phyloP scores from a whole-genome alignment of 768 basidiomycete genomes.

The Roridomyces roridus region DNA sequence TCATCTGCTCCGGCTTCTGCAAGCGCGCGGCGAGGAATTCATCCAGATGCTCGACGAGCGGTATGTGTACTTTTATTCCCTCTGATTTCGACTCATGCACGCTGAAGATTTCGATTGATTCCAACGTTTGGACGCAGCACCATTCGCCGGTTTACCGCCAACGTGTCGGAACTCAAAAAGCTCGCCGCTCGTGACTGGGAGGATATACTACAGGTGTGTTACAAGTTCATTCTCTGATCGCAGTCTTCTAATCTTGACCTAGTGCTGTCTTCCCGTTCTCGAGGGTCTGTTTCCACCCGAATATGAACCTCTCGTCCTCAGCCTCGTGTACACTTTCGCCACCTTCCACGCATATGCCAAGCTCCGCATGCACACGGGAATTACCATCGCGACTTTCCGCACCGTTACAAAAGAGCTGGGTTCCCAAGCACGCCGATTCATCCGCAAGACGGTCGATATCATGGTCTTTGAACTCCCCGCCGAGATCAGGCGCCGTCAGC shows the following conservation, averaged over 20 bases:
- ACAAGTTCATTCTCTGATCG: no score
- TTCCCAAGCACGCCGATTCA: constrained; percentile 15
- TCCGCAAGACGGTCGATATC: background rate
- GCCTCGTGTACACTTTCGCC: constrained; percentile 18
- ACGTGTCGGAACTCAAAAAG: constrained; percentile 42
- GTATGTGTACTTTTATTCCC: no score
- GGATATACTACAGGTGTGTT: constrained; percentile 46
- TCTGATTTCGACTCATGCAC: no score
- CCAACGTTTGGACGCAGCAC: constrained; percentile 35
- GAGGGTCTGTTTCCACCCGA: constrained; percentile 36
- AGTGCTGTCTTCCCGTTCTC: constrained; percentile 42
- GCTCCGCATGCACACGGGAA: constrained; percentile 27
- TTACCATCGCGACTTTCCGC: constrained; percentile 11
- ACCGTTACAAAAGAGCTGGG: constrained; percentile 5
- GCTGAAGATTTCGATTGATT: constrained; percentile 29
- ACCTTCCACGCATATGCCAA: constrained; percentile 32
- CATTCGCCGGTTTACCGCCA: constrained; percentile 41
- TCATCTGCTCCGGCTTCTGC: constrained; percentile 38
- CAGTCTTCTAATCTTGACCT: no score
- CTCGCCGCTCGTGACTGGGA: constrained; percentile 46
- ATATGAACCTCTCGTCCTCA: constrained; percentile 22
- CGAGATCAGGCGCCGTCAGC: constrained; percentile 12
- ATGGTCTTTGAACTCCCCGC: constrained; percentile 22
- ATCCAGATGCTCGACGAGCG: background rate
- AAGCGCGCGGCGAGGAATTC: constrained; percentile 4